Percentiles rank a stretch among this genome's conserved stretches.
phyloP scores from a whole-genome alignment of 23 red algal species.

The Chondrus crispus region DNA sequence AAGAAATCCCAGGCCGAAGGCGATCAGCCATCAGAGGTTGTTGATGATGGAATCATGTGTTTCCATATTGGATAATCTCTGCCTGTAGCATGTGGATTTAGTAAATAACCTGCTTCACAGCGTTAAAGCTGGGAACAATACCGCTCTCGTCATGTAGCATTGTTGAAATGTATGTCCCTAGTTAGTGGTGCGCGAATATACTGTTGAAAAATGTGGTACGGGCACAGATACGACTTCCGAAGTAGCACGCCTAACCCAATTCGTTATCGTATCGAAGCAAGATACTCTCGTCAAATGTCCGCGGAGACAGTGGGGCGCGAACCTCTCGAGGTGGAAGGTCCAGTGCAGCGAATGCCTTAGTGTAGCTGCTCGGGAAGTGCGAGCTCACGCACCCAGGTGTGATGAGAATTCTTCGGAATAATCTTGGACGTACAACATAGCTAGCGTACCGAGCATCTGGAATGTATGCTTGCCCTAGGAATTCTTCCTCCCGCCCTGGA shows the following conservation, averaged over 20 bases:
- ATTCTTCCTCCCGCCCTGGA: neutral
- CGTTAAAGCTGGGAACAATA: too few relatives aligned
- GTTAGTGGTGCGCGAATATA: too few relatives aligned
- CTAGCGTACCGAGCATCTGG: conserved; percentile 7
- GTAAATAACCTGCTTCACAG: too few relatives aligned
- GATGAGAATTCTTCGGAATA: conserved; percentile 24
- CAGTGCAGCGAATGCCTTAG: conserved; percentile 34
- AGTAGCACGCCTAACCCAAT: too few relatives aligned
- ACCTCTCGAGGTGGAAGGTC: neutral
- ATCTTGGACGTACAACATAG: conserved; percentile 1
- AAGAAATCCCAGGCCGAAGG: neutral
- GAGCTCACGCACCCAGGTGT: conserved; percentile 48
- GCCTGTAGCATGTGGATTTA: too few relatives aligned
- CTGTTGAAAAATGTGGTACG: too few relatives aligned
- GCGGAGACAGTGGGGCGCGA: too few relatives aligned
- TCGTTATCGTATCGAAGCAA: too few relatives aligned
- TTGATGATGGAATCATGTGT: conserved; percentile 68
- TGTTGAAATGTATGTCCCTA: too few relatives aligned
- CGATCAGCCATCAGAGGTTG: neutral
- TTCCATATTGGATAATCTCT: conserved; percentile 56
- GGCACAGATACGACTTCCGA: too few relatives aligned
- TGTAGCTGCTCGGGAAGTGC: conserved; percentile 47
- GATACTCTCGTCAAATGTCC: too few relatives aligned
- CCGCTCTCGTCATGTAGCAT: too few relatives aligned
- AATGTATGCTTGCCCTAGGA: conserved; percentile 19